Evolutionary conservation across 306 rosid species (phyloP), one percentile per base, ranked within the genome.

Genomic region (Quercus dentata): DNA sequence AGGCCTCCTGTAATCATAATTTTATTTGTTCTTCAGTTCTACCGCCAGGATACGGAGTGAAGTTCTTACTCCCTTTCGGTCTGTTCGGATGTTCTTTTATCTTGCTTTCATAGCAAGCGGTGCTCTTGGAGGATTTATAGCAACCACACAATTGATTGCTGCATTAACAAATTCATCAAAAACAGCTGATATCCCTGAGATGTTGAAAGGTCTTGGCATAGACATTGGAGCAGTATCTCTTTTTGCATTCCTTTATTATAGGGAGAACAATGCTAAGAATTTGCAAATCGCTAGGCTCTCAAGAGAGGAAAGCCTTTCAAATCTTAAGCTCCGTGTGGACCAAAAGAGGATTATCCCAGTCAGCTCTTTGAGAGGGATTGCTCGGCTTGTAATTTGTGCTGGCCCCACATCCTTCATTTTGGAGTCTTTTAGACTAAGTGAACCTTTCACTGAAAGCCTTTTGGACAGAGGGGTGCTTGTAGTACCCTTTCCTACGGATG

Each of bases 381-480:
- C 94, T 71, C 86, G 98, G 56, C 93, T 95, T 74, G 99, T 95
- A 19, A 86, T 95, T 25, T 95, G 99, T 8, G 92, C 92, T n/a
- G 96, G 97, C 74, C 97, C 96, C 0, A 87, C 91, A 35, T 90
- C 94, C 0, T 88, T 80, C 68, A 11, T 95, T 77, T 80, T 81
- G 0, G 96, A 95, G 80, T 86, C 97, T 51, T 95, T 93, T 76
- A 80, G 85, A 71, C 86, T 80, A 9, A 95, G 99, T 23, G 89
- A 89, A 65, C 93, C 93, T 57, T 93, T 91, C 83, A 89, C 97
- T 0, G 93, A 93, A 69, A 58, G 82, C 79, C 98, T 93, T 84
- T 63, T 93, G 76, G 98, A 95, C 11, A 81, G 99, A 77, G 99
- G 98, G 15, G 97, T 91, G 70, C 91, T 95, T n/a, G 96, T 89